A percentile compares a stretch with the other conserved stretches of the same genome.
phyloP scores from a whole-genome alignment of 2,329 filamentous ascomycete genomes.

The Aspergillus hortae region DNA sequence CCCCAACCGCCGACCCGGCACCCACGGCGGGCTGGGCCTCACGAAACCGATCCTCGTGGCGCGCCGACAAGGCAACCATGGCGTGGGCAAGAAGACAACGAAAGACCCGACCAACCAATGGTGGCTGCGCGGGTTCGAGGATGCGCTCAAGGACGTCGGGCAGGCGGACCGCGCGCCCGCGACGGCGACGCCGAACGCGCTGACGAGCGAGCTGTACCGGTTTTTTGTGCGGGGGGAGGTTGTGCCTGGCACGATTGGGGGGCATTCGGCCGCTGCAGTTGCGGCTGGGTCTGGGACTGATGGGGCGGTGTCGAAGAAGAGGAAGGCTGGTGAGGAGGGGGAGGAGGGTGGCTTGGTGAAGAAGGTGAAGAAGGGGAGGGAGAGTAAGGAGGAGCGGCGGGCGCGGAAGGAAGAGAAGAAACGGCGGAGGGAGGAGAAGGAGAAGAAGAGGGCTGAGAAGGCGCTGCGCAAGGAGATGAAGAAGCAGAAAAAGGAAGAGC shows the following conservation, averaged over 20 bases:
- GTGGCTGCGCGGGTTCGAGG: constrained; percentile 95
- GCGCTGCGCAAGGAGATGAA: constrained; percentile 21
- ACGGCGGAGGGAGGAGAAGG: constrained; percentile 18
- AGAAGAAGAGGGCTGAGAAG: constrained; percentile 22
- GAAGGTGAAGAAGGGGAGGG: constrained; percentile 32
- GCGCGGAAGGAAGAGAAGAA: constrained; percentile 23
- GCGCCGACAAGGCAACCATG: constrained; percentile 76
- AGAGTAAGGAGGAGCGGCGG: constrained; percentile 22
- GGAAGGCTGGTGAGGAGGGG: constrained; percentile 4
- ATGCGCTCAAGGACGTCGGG: constrained; percentile 74
- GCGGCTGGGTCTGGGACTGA: not conserved
- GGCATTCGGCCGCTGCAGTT: not conserved
- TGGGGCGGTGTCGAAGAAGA: not conserved
- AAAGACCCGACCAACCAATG: constrained; percentile 72
- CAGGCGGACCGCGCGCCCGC: constrained; percentile 58
- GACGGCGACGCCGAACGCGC: constrained; percentile 46
- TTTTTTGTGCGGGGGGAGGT: constrained; percentile 81
- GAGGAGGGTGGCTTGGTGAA: constrained; percentile 5
- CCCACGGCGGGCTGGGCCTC: constrained; percentile 68
- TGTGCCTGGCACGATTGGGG: constrained; percentile 63
- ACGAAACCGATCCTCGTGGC: constrained; percentile 78
- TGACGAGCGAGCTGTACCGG: constrained; percentile 63
- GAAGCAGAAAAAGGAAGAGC: constrained; percentile 17
- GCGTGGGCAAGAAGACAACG: constrained; percentile 73
- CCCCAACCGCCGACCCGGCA: constrained; percentile 48